phyloP scores from a whole-genome alignment of 1,139 yeast species.

The Candida tetrigidarum region DNA sequence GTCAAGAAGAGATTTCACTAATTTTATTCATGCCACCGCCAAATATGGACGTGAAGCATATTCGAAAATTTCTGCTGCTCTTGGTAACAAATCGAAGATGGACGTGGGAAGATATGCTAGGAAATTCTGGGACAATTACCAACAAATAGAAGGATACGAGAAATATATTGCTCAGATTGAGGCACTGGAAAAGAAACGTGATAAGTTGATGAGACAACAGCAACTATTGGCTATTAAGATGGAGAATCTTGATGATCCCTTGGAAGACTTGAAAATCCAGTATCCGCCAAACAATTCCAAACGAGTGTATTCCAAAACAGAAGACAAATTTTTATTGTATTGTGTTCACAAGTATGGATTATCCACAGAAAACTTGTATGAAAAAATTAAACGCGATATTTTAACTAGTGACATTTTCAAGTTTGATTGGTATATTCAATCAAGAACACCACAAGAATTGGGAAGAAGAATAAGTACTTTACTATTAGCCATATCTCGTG shows the following conservation, averaged over 20 bases:
- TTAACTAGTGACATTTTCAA: constrained; percentile 72
- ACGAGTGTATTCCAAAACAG: constrained; percentile 79
- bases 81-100: constrained; percentile 68
- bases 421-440: constrained; percentile 88
- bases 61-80: constrained; percentile 62
- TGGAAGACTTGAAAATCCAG: constrained; percentile 73
- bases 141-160: constrained; percentile 82
- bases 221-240: constrained; percentile 67
- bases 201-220: constrained; percentile 67
- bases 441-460: constrained; percentile 84
- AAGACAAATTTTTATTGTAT: constrained; percentile 79
- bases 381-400: constrained; percentile 78
- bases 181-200: constrained; percentile 80
- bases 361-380: constrained; percentile 69
- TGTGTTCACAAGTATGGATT: constrained; percentile 81
- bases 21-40: constrained; percentile 81
- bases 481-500: constrained; percentile 77
- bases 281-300: constrained; percentile 96
- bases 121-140: constrained; percentile 76
- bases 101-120: constrained; percentile 73
- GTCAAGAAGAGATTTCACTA: constrained; percentile 88
- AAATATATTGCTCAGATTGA: constrained; percentile 87
- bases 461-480: constrained; percentile 83
- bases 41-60: constrained; percentile 73
- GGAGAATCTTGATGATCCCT: constrained; percentile 65